phyloP scores from a whole-genome alignment of 495 filamentous ascomycete genomes.

The Hypoxylon subgilvum region DNA sequence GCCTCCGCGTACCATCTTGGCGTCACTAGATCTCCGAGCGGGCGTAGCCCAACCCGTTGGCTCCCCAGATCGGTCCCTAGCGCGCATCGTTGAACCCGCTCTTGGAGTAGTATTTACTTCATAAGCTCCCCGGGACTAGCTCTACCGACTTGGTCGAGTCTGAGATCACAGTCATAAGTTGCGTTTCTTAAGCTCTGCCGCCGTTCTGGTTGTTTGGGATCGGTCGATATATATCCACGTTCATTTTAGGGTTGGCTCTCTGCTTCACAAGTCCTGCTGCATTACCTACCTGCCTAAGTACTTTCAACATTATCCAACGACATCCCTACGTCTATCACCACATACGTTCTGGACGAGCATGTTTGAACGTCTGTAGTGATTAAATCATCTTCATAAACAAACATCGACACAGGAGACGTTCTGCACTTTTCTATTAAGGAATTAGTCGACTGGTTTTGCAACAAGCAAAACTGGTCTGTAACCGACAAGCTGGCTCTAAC shows the following conservation, averaged over 20 bases:
- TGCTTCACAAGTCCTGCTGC: slow-evolving; percentile 23
- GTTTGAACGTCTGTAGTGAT: too few relatives aligned
- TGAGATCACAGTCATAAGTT: slow-evolving; percentile 10
- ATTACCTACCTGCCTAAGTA: not conserved
- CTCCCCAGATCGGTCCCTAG: slow-evolving; percentile 36
- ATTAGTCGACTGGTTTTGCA: too few relatives aligned
- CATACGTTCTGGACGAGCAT: too few relatives aligned
- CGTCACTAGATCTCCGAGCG: slow-evolving; percentile 32
- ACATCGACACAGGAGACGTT: too few relatives aligned
- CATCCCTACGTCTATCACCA: not conserved
- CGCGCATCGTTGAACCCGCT: slow-evolving; percentile 28
- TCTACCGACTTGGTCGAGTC: not conserved
- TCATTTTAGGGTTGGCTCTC: slow-evolving; percentile 22
- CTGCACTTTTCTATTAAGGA: too few relatives aligned
- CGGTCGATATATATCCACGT: slow-evolving; percentile 8
- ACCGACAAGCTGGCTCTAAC: slow-evolving; percentile 49
- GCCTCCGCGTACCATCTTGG: slow-evolving; percentile 33
- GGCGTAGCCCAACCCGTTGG: slow-evolving; percentile 34
- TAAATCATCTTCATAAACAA: too few relatives aligned
- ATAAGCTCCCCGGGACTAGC: slow-evolving; percentile 10
- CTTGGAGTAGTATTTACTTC: slow-evolving; percentile 37
- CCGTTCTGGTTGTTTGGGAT: slow-evolving; percentile 4
- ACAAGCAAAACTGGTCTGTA: too few relatives aligned
- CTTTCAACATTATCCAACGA: too few relatives aligned
- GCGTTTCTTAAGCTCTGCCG: not conserved